phyloP scores from a whole-genome alignment of 768 basidiomycete genomes.

The Kwoniella mangroviensis region DNA sequence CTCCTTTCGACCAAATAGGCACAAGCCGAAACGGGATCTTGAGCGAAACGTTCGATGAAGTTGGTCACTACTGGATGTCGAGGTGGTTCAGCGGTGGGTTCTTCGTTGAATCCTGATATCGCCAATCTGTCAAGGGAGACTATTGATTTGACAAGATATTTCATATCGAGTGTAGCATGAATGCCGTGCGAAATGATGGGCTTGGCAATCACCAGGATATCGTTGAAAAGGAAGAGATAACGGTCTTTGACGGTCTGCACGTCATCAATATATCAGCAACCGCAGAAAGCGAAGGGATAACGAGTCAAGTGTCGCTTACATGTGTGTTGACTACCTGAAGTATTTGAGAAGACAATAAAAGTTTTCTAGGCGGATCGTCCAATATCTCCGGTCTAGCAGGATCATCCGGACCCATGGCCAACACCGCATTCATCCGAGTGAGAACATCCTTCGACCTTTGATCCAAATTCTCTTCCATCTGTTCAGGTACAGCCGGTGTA shows the following conservation, averaged over 20 bases:
- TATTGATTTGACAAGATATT: slow-evolving; percentile 86
- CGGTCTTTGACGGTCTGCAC: slow-evolving; percentile 89
- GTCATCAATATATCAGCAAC: slow-evolving; percentile 4
- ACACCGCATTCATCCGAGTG: slow-evolving; percentile 50
- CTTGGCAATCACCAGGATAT: slow-evolving; percentile 91
- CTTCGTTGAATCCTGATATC: slow-evolving; percentile 46
- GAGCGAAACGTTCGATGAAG: slow-evolving; percentile 78
- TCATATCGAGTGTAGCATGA: slow-evolving; percentile 66
- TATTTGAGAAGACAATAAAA: slow-evolving; percentile 81
- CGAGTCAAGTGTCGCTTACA: slow-evolving; percentile 34
- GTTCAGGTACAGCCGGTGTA: slow-evolving; percentile 9
- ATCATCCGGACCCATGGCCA: slow-evolving; percentile 45
- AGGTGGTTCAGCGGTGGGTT: slow-evolving; percentile 42
- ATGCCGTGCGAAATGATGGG: slow-evolving; percentile 70
- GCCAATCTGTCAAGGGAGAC: slow-evolving; percentile 66
- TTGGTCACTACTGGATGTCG: slow-evolving; percentile 68
- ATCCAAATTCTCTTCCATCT: slow-evolving; percentile 20
- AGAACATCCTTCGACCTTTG: slow-evolving; percentile 41
- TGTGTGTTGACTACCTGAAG: slow-evolving; percentile 86
- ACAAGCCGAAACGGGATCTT: slow-evolving; percentile 80
- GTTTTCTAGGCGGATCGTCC: slow-evolving; percentile 83
- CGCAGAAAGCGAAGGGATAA: neutral
- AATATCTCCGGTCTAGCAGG: slow-evolving; percentile 64
- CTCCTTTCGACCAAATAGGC: slow-evolving; percentile 70
- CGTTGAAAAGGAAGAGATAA: slow-evolving; percentile 95